Evolutionary conservation across 495 filamentous ascomycete genomes (phyloP), one percentile per base, ranked within the genome.

Genomic region (Pyrenula massariospora): DNA sequence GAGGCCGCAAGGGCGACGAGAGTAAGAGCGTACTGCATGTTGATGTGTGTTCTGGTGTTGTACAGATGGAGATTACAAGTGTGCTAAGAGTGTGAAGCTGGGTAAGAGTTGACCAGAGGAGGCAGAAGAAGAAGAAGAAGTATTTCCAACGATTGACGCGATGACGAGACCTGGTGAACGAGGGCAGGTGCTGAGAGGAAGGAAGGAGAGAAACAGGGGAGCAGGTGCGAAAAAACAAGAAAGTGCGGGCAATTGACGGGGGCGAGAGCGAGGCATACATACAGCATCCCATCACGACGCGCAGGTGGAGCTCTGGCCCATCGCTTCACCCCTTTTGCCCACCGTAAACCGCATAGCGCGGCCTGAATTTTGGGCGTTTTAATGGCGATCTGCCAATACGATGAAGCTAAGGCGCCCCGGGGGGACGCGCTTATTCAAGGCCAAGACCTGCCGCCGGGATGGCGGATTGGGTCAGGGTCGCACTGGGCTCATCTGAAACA

Each of bases 1-100:
- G 62, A 65, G 49, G 59, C 59, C 24, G 60, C 64, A 54, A 65
- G 66, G 51, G 61, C 58, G 25, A 61, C 48, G 25, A 68, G 19
- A 24, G 50, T 24, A 19, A 52, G 50, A 52, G 50, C 22, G 50
- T 21, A 52, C 22, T 52, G 50, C 50, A 52, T 52, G n/a, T 24
- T 52, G 50, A 24, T 21, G 8, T 52, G 8, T 52, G 50, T 20
- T 20, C 20, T 8, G 50, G 22, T 52, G n/a, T 19, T 52, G 8
- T 42, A 42, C 31, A 42, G 31, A 15, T 42, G 8, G 15, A 42
- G 31, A 8, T 42, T 42, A 42, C 5, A 5, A 42, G 15, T 42
- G 5, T 5, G 31, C 5, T 42, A 42, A 15, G 31, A 8, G 15
- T 42, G 5, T 42, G 31, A 42, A 42, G 31, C 15, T 42, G 31